Evolutionary conservation across 768 basidiomycete genomes (phyloP).

Genomic region (Hortiboletus flavorubellus): DNA sequence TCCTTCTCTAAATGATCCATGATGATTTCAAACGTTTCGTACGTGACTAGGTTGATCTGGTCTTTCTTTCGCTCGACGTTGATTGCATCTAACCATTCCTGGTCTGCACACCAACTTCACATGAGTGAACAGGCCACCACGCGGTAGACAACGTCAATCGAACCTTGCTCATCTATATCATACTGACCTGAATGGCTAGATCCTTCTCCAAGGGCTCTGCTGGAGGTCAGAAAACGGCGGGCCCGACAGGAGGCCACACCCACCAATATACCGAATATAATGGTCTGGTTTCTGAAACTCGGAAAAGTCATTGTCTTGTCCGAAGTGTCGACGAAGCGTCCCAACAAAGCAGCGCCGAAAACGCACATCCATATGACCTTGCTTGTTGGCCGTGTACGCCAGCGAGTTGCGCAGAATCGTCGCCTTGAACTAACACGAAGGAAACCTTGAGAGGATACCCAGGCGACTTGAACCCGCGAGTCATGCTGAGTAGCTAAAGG

Average conservation of each 20-base stretch:
- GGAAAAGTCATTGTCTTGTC: conserved; percentile 60
- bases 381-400: conserved; percentile 64
- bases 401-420: conserved; percentile 53
- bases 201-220: conserved; percentile 91
- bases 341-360: not conserved
- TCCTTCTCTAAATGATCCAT: conserved; percentile 99
- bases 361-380: conserved; percentile 72
- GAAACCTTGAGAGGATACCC: conserved; percentile 60
- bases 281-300: conserved; percentile 76
- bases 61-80: conserved; percentile 82
- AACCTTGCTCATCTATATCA: conserved; percentile 99
- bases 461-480: conserved; percentile 38
- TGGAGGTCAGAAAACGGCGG: conserved; percentile 4
- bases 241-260: conserved; percentile 15
- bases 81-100: conserved; percentile 88
- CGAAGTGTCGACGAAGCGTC: conserved; percentile 18
- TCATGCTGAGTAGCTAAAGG: conserved; percentile 27
- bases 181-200: conserved; percentile 90
- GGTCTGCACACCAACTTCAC: conserved; percentile 48
- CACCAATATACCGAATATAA: conserved; percentile 91
- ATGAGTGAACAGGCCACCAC: conserved; percentile 3
- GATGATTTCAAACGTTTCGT: conserved; percentile 91
- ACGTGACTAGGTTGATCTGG: conserved; percentile 64
- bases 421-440: conserved; percentile 64
- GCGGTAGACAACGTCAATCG: conserved; percentile 8